Conservation (phyloP, 2,329 filamentous ascomycete species). For the Stenocarpella maydis region DNA sequence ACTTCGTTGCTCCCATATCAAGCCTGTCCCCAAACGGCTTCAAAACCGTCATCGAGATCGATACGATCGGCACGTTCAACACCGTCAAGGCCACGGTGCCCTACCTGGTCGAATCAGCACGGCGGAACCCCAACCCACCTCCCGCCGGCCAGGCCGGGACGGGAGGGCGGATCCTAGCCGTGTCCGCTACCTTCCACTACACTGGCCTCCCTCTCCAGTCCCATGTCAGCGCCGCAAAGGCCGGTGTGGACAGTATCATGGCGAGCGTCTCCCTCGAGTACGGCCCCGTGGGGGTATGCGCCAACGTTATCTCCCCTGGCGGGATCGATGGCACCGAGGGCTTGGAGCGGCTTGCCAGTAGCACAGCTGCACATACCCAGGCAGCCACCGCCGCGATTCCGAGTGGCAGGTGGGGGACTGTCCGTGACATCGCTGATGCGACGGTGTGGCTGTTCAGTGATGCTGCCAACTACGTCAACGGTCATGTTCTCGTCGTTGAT, state of each 20-base stretch:
- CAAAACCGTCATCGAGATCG: constrained; percentile 95
- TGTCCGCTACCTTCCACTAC: constrained; percentile 93
- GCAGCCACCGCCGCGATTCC: constrained; percentile 64
- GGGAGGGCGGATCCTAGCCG: constrained; percentile 86
- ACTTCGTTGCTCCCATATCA: constrained; percentile 88
- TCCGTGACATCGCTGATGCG: constrained; percentile 91
- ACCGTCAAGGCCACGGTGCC: constrained; percentile 92
- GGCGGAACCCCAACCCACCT: constrained; percentile 64
- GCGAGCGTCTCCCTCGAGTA: constrained; percentile 86
- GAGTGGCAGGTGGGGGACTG: constrained; percentile 76
- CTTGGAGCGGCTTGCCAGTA: constrained; percentile 66
- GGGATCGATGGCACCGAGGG: constrained; percentile 88
- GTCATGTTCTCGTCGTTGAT: constrained; percentile 79
- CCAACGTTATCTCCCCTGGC: constrained; percentile 89
- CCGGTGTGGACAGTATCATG: constrained; percentile 86
- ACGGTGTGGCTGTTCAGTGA: constrained; percentile 91
- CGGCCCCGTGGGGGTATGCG: constrained; percentile 84
- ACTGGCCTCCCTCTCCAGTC: constrained; percentile 84
- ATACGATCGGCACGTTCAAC: constrained; percentile 92
- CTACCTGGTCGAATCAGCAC: constrained; percentile 78
- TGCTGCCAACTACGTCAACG: constrained; percentile 86
- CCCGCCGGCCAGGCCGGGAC: constrained; percentile 65
- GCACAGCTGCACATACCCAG: constrained; percentile 44
- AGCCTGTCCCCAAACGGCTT: constrained; percentile 88
- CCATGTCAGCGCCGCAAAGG: constrained; percentile 92